Conservation (phyloP, 768 basidiomycete genomes). For the Phaffia australis region DNA sequence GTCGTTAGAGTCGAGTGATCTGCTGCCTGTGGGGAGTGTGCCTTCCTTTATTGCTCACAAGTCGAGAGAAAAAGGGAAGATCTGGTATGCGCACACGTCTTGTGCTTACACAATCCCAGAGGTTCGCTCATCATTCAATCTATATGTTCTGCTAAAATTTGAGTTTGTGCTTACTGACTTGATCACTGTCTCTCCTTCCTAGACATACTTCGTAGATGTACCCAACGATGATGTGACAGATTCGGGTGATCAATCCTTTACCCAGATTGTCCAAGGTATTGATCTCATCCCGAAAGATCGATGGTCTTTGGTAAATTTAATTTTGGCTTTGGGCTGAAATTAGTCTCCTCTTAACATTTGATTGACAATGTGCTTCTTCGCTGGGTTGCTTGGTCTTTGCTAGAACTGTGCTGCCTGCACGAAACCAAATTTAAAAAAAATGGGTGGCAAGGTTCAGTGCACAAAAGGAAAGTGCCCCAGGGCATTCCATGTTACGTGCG, state of each 20-base stretch:
- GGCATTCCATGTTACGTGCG: constrained; percentile 89
- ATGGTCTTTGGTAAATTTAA: constrained; percentile 69
- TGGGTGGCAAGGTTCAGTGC: constrained; percentile 56
- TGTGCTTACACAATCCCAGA: constrained; percentile 79
- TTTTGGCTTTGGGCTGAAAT: background rate
- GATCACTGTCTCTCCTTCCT: too few relatives aligned
- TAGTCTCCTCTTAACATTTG: too few relatives aligned
- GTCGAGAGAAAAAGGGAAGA: constrained; percentile 54
- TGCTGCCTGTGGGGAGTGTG: constrained; percentile 29
- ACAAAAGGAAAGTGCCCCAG: constrained; percentile 48
- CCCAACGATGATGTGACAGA: background rate
- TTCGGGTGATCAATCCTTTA: background rate
- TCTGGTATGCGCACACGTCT: constrained; percentile 57
- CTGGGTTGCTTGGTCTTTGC: background rate
- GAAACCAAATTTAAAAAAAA: constrained; percentile 43
- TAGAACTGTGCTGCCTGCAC: constrained; percentile 85
- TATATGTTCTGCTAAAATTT: too few relatives aligned
- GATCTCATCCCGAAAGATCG: constrained; percentile 79
- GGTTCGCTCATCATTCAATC: constrained; percentile 46
- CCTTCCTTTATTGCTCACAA: constrained; percentile 42
- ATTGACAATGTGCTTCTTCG: background rate
- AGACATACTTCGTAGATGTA: constrained; percentile 20
- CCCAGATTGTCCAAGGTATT: constrained; percentile 69
- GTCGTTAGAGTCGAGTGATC: constrained; percentile 26
- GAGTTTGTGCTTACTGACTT: background rate